Evolutionary conservation across 73 alveolate species (phyloP).

Genomic region (Paramecium tetraurelia): DNA sequence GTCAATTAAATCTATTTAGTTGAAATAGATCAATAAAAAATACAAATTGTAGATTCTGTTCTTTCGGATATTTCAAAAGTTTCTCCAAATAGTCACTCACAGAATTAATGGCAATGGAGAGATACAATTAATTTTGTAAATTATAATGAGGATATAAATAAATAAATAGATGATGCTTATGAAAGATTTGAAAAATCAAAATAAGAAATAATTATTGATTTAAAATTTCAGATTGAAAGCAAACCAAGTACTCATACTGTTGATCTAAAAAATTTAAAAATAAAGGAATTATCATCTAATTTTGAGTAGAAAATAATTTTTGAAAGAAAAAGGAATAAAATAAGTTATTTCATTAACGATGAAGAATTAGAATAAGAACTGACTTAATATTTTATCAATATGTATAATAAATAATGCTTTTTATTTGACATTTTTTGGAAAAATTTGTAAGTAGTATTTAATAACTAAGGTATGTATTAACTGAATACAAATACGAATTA

Average conservation of each 20-base stretch:
- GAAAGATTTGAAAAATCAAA: neutral
- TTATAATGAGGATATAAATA: neutral
- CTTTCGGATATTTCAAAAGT: neutral
- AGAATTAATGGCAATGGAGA: slow-evolving; percentile 18
- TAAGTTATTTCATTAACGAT: neutral
- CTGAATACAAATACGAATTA: neutral
- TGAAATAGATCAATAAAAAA: neutral
- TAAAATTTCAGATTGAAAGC: neutral
- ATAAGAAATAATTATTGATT: neutral
- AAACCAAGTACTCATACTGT: slow-evolving; percentile 22
- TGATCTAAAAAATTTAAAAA: neutral
- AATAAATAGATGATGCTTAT: slow-evolving; percentile 8
- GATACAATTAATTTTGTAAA: neutral
- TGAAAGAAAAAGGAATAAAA: neutral
- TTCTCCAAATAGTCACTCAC: neutral
- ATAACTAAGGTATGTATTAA: neutral
- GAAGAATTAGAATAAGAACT: neutral
- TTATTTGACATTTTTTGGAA: neutral
- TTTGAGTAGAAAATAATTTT: neutral
- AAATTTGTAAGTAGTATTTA: neutral
- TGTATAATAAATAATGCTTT: neutral
- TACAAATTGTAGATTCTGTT: neutral
- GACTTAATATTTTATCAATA: neutral
- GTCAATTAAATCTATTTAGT: neutral
- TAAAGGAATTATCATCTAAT: neutral